Evolutionary conservation across 352 stramenopile species (phyloP).

Genomic region (Phytopythium ostracodes): DNA sequence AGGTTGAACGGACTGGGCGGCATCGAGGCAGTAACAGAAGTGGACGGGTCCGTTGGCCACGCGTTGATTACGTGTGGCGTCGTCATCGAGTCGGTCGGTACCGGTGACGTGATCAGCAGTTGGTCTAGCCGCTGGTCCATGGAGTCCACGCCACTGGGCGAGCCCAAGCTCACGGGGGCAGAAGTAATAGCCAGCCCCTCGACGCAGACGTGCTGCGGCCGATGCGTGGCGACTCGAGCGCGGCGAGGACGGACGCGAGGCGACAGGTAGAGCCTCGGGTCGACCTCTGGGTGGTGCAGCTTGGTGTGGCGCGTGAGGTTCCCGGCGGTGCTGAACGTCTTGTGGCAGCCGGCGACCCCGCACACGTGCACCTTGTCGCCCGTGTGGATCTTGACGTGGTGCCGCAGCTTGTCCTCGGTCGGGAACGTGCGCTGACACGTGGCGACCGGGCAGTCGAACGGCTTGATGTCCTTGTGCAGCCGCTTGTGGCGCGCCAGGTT

Average conservation of each 20-base stretch:
- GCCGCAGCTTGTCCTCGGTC: conserved; percentile 36
- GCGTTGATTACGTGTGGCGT: background rate
- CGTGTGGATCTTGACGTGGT: conserved; percentile 55
- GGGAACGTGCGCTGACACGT: conserved; percentile 37
- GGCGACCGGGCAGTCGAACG: conserved; percentile 40
- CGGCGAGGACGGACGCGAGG: conserved; percentile 13
- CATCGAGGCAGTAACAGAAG: background rate
- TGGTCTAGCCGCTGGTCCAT: conserved; percentile 10
- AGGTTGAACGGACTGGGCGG: background rate
- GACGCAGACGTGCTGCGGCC: background rate
- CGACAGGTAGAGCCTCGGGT: conserved; percentile 11
- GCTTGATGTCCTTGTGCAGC: conserved; percentile 45
- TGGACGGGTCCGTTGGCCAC: background rate
- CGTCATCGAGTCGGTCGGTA: background rate
- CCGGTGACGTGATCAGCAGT: conserved; percentile 4
- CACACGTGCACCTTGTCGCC: conserved; percentile 41
- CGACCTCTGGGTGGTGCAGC: conserved; percentile 36
- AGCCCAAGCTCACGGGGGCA: background rate
- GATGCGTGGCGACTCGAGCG: background rate
- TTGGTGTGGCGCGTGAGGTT: conserved; percentile 55
- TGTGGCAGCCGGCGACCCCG: conserved; percentile 31
- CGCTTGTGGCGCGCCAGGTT: conserved; percentile 53
- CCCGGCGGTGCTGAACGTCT: conserved; percentile 53
- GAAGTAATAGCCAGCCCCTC: background rate
- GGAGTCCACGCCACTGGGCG: conserved; percentile 6